Percentiles rank a stretch among this genome's conserved stretches.
These are phyloP conservation scores for Penicillium sp. DNA, from an alignment of 2,329 filamentous ascomycete species.

Conservation along the genomic window DNA sequence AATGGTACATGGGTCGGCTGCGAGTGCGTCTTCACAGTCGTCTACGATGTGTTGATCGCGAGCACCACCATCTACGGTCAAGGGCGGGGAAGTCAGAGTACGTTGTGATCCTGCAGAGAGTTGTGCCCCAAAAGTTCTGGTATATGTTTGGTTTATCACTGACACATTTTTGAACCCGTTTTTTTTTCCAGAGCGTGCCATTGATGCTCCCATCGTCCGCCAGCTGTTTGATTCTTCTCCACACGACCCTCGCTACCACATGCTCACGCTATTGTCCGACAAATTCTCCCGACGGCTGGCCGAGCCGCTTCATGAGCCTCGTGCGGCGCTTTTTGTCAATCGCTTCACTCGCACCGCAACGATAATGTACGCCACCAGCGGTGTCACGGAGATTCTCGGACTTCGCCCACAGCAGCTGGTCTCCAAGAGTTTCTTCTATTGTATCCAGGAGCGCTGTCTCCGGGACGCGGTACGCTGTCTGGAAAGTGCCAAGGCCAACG, in stretches of 20 bases:
- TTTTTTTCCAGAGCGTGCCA: slow-evolving; percentile 57
- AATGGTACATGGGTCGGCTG: slow-evolving; percentile 69
- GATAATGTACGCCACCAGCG: slow-evolving; percentile 80
- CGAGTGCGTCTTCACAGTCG: slow-evolving; percentile 84
- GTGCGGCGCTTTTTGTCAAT: slow-evolving; percentile 79
- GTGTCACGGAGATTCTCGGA: slow-evolving; percentile 69
- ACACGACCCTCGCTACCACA: slow-evolving; percentile 78
- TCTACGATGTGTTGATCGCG: slow-evolving; percentile 80
- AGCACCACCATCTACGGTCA: slow-evolving; percentile 72
- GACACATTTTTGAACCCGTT: background rate
- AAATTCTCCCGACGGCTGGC: slow-evolving; percentile 58
- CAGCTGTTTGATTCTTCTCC: slow-evolving; percentile 76
- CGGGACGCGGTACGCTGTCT: slow-evolving; percentile 70
- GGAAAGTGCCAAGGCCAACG: slow-evolving; percentile 81
- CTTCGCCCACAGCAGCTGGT: slow-evolving; percentile 62
- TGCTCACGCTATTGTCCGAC: slow-evolving; percentile 76
- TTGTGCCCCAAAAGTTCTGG: too few species aligned
- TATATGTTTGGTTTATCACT: too few species aligned
- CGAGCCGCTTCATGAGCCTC: slow-evolving; percentile 64
- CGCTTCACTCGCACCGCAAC: slow-evolving; percentile 75
- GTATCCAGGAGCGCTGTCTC: slow-evolving; percentile 67
- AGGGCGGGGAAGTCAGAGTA: slow-evolving; percentile 67
- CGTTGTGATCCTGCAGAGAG: slow-evolving; percentile 31
- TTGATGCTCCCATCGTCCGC: slow-evolving; percentile 70
- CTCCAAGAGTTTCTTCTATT: slow-evolving; percentile 79